Evolutionary conservation across 805 yeast species (phyloP).

Genomic region (Zygotorulaspora sp.): DNA sequence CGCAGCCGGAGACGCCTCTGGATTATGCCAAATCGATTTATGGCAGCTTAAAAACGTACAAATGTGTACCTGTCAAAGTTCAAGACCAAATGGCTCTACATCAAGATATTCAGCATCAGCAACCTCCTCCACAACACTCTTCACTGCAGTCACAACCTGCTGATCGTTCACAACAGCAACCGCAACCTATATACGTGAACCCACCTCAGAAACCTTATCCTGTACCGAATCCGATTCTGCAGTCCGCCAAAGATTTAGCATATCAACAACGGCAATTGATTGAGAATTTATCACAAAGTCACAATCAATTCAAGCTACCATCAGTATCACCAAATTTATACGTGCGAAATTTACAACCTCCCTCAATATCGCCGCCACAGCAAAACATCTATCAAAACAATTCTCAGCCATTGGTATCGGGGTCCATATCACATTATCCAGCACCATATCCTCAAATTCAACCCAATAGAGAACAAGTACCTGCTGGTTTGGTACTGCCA

Average conservation of each 20-base stretch:
- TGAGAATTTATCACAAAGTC: conserved; percentile 14
- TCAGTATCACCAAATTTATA: conserved; percentile 14
- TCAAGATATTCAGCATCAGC: conserved; percentile 4
- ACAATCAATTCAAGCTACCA: conserved; percentile 9
- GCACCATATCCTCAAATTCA: conserved; percentile 11
- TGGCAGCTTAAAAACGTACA: conserved; percentile 28
- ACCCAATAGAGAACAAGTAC: conserved; percentile 11
- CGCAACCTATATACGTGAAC: conserved; percentile 3
- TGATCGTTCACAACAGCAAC: neutral
- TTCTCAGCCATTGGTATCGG: conserved; percentile 10
- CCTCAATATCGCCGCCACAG: conserved; percentile 12
- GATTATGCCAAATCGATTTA: conserved; percentile 32
- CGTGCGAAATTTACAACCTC: conserved; percentile 10
- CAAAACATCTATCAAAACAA: conserved; percentile 10
- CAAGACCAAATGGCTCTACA: conserved; percentile 12
- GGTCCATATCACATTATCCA: conserved; percentile 10
- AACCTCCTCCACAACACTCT: neutral
- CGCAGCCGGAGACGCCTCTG: conserved; percentile 26
- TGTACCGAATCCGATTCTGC: conserved; percentile 13
- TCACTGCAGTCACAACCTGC: neutral
- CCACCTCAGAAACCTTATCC: conserved; percentile 1
- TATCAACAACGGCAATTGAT: conserved; percentile 28
- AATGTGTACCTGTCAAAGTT: conserved; percentile 30
- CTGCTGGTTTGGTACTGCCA: conserved; percentile 14
- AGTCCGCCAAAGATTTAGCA: conserved; percentile 23